Conservation (phyloP, 2,329 filamentous ascomycete genomes). For the Falciphora oryzae region DNA sequence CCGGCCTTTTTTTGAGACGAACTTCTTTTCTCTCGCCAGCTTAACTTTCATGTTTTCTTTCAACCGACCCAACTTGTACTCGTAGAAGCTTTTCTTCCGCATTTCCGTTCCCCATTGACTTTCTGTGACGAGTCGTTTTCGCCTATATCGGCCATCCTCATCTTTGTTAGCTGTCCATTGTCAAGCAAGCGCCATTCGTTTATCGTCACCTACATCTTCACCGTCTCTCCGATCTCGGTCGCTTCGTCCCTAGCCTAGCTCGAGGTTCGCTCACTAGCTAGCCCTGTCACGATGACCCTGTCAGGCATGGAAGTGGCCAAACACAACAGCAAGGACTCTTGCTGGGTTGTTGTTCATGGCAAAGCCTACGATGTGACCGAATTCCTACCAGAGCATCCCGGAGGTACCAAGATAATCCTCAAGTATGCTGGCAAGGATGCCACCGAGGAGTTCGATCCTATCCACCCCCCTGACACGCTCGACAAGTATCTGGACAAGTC, state of each 20-base stretch:
- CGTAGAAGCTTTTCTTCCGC: too few species aligned
- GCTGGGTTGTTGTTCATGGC: slow-evolving; percentile 30
- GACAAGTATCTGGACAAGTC: slow-evolving; percentile 76
- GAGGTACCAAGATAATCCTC: slow-evolving; percentile 86
- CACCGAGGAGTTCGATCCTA: slow-evolving; percentile 85
- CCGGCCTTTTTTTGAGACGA: not conserved
- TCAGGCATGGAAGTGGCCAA: slow-evolving; percentile 28
- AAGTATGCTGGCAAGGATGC: slow-evolving; percentile 96
- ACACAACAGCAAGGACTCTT: slow-evolving; percentile 28
- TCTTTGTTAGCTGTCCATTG: not conserved
- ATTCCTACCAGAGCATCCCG: slow-evolving; percentile 67
- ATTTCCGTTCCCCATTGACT: too few species aligned
- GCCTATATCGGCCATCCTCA: not conserved
- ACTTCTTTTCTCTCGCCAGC: not conserved
- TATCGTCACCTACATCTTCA: not conserved
- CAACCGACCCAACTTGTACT: not conserved
- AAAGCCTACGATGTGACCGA: slow-evolving; percentile 29
- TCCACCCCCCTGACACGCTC: slow-evolving; percentile 81
- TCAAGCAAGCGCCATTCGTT: not conserved
- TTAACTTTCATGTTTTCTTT: not conserved
- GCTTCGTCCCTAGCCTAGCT: not conserved
- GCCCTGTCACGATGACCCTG: slow-evolving; percentile 16
- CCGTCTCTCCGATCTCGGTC: not conserved
- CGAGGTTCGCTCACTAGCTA: not conserved
- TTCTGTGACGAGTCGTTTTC: not conserved